Conservation (phyloP, 208 protist species). For the Leishmania turanica region DNA sequence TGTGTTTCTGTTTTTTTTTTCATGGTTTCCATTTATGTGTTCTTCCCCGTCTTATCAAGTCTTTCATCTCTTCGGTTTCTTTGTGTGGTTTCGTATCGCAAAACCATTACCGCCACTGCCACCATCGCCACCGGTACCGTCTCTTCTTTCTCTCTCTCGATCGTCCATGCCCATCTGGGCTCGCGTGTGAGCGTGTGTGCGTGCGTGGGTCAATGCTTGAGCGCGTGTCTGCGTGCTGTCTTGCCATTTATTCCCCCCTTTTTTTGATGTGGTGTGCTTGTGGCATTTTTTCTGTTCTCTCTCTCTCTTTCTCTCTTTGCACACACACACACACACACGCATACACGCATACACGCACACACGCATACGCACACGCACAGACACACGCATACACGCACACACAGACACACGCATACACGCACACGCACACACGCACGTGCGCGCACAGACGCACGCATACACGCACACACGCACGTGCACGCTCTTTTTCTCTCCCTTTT, state of each 20-base stretch:
- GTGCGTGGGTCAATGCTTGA: neutral
- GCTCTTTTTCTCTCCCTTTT: neutral
- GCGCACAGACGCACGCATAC: neutral
- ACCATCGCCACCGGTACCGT: neutral
- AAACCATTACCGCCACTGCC: neutral
- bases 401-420: neutral
- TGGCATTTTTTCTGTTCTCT: neutral
- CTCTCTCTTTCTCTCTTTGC: neutral
- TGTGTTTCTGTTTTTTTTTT: neutral
- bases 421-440: neutral
- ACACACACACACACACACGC: neutral
- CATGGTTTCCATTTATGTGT: conserved; percentile 17
- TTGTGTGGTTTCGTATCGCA: neutral
- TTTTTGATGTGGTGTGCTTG: neutral
- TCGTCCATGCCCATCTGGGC: neutral
- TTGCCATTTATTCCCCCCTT: neutral
- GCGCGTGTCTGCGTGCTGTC: neutral
- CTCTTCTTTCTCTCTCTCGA: neutral
- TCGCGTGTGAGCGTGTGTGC: neutral
- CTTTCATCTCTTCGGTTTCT: neutral
- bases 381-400: neutral
- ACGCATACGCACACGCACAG: too few species aligned
- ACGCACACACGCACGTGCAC: neutral
- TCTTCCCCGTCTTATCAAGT: neutral
- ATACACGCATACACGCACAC: too few species aligned